A percentile compares a stretch with the other conserved stretches of the same genome.
phyloP scores from a whole-genome alignment of 148 eudicot genomes.

The Suaeda aralocaspica region DNA sequence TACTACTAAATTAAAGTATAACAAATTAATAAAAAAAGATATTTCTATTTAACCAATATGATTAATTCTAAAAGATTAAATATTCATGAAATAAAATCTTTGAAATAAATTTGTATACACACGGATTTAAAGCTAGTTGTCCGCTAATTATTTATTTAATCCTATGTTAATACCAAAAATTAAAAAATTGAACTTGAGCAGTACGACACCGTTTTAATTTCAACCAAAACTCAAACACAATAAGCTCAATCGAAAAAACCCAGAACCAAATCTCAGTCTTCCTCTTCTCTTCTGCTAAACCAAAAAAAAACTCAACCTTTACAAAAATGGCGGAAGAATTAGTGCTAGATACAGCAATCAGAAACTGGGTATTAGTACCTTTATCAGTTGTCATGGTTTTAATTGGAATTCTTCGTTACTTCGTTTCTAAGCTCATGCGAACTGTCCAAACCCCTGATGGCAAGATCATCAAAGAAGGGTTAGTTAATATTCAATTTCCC shows the following conservation, averaged over 20 bases:
- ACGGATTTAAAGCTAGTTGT: too few species aligned
- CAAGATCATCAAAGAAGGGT: constrained; percentile 97
- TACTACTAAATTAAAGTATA: too few species aligned
- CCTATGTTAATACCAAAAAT: too few species aligned
- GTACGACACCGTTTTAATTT: background rate
- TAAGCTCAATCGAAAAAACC: background rate
- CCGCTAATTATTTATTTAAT: too few species aligned
- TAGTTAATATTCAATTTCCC: background rate
- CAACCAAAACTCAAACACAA: background rate
- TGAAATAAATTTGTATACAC: too few species aligned
- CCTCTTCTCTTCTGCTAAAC: background rate
- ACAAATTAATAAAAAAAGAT: too few species aligned
- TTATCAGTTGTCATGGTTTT: constrained; percentile 88
- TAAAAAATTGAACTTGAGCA: too few species aligned
- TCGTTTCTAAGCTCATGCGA: constrained; percentile 92
- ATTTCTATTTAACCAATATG: too few species aligned
- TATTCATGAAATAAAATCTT: too few species aligned
- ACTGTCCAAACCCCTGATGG: constrained; percentile 67
- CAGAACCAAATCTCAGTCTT: constrained; percentile 1
- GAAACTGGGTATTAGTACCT: constrained; percentile 94
- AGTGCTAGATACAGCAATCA: constrained; percentile 86
- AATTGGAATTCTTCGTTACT: constrained; percentile 89
- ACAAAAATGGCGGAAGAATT: constrained; percentile 79
- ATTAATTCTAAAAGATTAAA: too few species aligned
- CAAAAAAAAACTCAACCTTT: background rate